A percentile compares a stretch with the other conserved stretches of the same genome.
These are phyloP conservation scores for Colletotrichum zoysiae DNA, from an alignment of 2,329 filamentous ascomycete species.

Conservation along the genomic window DNA sequence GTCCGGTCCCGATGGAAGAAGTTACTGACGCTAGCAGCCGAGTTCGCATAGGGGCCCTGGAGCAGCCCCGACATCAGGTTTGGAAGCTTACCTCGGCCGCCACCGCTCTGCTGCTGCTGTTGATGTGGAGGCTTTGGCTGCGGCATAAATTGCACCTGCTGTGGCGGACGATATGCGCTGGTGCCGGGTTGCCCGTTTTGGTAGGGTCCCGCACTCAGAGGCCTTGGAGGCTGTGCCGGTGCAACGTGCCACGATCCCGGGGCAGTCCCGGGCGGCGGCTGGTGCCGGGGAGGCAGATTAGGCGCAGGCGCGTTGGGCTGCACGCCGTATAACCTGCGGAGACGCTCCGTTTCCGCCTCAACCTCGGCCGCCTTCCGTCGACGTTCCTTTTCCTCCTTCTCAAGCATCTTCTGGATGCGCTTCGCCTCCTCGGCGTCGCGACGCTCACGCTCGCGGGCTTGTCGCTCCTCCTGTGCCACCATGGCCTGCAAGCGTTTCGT, in stretches of 20 bases:
- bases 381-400: constrained; percentile 74
- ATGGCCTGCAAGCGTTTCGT: constrained; percentile 77
- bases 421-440: constrained; percentile 59
- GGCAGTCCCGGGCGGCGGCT: constrained; percentile 12
- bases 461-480: constrained; percentile 63
- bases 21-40: constrained; percentile 59
- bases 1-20: constrained; percentile 56
- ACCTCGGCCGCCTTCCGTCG: constrained; percentile 69
- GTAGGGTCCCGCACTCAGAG: constrained; percentile 34
- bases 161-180: constrained; percentile 43
- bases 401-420: constrained; percentile 74
- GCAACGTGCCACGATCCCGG: constrained; percentile 25
- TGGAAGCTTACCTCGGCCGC: constrained; percentile 44
- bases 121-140: constrained; percentile 42
- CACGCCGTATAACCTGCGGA: constrained; percentile 77
- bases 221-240: constrained; percentile 42
- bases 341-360: constrained; percentile 85
- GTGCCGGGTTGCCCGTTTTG: constrained; percentile 27
- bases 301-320: constrained; percentile 51
- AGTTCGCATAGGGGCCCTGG: constrained; percentile 51
- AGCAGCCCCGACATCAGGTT: constrained; percentile 49
- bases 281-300: constrained; percentile 48
- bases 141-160: constrained; percentile 44
- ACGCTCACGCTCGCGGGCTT: constrained; percentile 68
- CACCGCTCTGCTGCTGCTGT: constrained; percentile 39